These are phyloP conservation scores for Lipomyces sp. DNA, from an alignment of 805 yeast species.

Conservation along the genomic window DNA sequence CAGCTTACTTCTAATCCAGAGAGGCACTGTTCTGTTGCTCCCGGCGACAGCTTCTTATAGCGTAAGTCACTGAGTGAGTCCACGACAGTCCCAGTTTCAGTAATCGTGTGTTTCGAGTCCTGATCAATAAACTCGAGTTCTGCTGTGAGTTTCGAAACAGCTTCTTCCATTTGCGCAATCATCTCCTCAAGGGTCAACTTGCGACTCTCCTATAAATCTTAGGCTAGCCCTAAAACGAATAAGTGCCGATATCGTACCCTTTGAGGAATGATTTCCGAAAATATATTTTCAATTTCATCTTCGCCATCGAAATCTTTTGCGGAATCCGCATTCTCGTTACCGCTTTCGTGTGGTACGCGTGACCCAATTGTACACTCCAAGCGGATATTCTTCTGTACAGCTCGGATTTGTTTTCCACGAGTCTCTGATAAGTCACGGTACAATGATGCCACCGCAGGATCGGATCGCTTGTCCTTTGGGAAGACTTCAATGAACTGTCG, in stretches of 20 bases:
- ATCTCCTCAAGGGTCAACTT: constrained; percentile 17
- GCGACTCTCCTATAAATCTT: constrained; percentile 3
- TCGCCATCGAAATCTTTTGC: constrained; percentile 11
- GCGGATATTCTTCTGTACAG: constrained; percentile 17
- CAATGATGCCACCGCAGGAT: constrained; percentile 16
- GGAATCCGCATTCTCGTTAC: background rate
- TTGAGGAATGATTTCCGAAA: constrained; percentile 11
- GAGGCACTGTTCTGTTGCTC: constrained; percentile 14
- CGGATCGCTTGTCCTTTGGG: constrained; percentile 23
- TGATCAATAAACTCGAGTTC: constrained; percentile 17
- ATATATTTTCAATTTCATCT: constrained; percentile 15
- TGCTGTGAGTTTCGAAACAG: constrained; percentile 16
- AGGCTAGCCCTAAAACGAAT: background rate
- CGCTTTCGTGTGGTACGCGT: constrained; percentile 7
- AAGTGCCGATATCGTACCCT: constrained; percentile 1
- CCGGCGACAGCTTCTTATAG: constrained; percentile 19
- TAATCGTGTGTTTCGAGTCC: constrained; percentile 2
- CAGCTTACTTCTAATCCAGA: constrained; percentile 10
- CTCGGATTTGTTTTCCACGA: constrained; percentile 9
- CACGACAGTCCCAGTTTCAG: constrained; percentile 11
- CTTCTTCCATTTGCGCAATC: constrained; percentile 25
- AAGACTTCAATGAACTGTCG: constrained; percentile 25
- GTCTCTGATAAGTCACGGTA: constrained; percentile 24
- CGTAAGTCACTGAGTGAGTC: constrained; percentile 34
- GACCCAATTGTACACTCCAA: constrained; percentile 23